Percentiles rank a stretch among this genome's conserved stretches.
Evolutionary conservation across 1,139 yeast genomes (phyloP).

Genomic region (Spencermartinsiella ligniputridi): DNA sequence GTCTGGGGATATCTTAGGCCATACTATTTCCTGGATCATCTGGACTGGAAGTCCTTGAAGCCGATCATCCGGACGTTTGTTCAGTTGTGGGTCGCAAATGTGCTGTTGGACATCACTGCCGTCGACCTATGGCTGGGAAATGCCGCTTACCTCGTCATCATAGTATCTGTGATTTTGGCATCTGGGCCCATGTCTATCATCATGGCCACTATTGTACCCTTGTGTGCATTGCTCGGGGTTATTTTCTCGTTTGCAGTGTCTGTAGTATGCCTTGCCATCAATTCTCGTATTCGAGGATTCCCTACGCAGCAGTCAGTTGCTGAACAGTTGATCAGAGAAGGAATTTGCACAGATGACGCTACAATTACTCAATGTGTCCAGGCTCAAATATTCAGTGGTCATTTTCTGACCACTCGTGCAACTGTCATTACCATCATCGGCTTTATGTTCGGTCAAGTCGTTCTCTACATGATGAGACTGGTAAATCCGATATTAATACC

Average conservation of each 20-base stretch:
- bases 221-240: slow-evolving; percentile 18
- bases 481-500: slow-evolving; percentile 13
- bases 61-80: slow-evolving; percentile 28
- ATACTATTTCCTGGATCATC: slow-evolving; percentile 25
- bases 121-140: slow-evolving; percentile 26
- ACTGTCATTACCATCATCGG: slow-evolving; percentile 27
- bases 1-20: slow-evolving; percentile 22
- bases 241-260: slow-evolving; percentile 22
- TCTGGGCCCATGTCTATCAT: slow-evolving; percentile 28
- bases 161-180: slow-evolving; percentile 26
- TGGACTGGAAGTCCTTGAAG: slow-evolving; percentile 25
- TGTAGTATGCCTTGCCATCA: slow-evolving; percentile 25
- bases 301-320: slow-evolving; percentile 18
- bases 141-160: slow-evolving; percentile 26
- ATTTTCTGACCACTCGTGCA: slow-evolving; percentile 21
- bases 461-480: slow-evolving; percentile 11
- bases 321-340: slow-evolving; percentile 16
- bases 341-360: slow-evolving; percentile 22
- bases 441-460: slow-evolving; percentile 17
- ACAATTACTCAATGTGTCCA: slow-evolving; percentile 18
- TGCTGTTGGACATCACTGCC: slow-evolving; percentile 19
- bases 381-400: slow-evolving; percentile 22
- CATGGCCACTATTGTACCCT: slow-evolving; percentile 17
- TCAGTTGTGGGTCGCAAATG: slow-evolving; percentile 23
- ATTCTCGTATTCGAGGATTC: slow-evolving; percentile 25